Base-by-base conservation (phyloP, 2,329 filamentous ascomycete genomes). In the Blumeriella jaapii region DNA sequence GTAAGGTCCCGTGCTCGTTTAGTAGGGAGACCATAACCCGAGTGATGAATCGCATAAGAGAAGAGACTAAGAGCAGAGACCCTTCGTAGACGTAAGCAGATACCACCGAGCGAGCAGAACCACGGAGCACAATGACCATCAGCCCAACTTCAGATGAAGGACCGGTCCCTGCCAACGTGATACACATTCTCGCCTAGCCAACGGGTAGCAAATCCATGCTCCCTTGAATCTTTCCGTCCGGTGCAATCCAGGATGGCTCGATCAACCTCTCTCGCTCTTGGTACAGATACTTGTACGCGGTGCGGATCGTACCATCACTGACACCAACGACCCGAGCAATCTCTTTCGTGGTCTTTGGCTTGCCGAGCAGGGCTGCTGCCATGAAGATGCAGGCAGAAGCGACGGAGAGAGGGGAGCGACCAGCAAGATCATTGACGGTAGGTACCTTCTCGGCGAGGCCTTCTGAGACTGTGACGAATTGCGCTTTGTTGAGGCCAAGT, bases 341-440 rank as follows among this genome's bases (percentile, higher is more conserved):
- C 42, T 93, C 82, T 58, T 87, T 87, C n/a, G 85, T 81, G 5
- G 74, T 67, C 52, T 82, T 82, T 13, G 75, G 67, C 48, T 91
- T 74, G 37, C 79, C 82, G 63, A 94, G 80, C 23, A 96, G 69
- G 53, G 89, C 77, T 18, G 84, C 86, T 3, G 89, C 82, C 76
- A 96, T 91, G 67, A 91, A 98, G 59, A 98, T 95, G 58, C 86
- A 93, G 19, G 91, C 87, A 12, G 87, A 89, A 5, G 93, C 89
- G 42, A 93, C 85, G 1, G 89, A 95, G 31, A 98, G 68, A 13
- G 91, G 91, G 39, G 89, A 96, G 40, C 91, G 84, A 47, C 91
- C 91, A 22, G 89, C 54, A 41, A 96, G 71, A 36, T 85, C 79
- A 40, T 83, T 81, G 42, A 84, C 77, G 31, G 74, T 71, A 15